Base-by-base conservation (phyloP, 2,329 filamentous ascomycete species). In the Colletotrichum noveboracense region DNA sequence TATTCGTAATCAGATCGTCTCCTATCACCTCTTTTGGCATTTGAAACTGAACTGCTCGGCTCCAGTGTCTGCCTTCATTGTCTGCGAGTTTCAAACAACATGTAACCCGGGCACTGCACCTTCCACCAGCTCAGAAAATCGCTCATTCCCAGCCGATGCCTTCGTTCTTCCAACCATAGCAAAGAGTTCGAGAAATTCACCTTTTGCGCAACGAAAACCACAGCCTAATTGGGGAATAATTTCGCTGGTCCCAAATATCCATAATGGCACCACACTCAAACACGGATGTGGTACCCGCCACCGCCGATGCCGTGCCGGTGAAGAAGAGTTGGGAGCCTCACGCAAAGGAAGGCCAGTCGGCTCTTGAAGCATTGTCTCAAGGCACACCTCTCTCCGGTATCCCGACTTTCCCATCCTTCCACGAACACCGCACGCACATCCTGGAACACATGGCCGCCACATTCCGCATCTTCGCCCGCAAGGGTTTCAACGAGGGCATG, bases 401-500 rank as follows among this genome's bases (percentile, higher is more conserved):
- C 21, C 70, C 74, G 3, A 60, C 38, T 14, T 77, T 77, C 32
- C 21, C 43, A n/a, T 66, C 74, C 48, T 73, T 74, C 48, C 43
- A 83, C 21, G 82, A 88, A 36, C 86, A 90, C 77, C 86, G 89
- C 16, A 84, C 88, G 64, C 89, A 89, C 78, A 84, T 90, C 32
- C 86, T 93, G 12, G 85, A 90, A 32, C 92, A 94, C 83, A 93
- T 93, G 88, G 88, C 88, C 1, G 84, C 88, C 34, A 90, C 88
- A 3, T 91, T 91, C 80, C 87, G 89, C n/a, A 87, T 91, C 71
- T 91, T 91, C 76, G 89, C 88, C 13, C 88, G 89, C 78, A 84
- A 87, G 61, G 89, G 89, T 18, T 91, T 87, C 78, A 89, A 90
- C 76, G 90, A 92, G 83, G 91, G 91, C 18, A 90, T 93, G 36